phyloP scores from a whole-genome alignment of 148 eudicot species.

The Nyssa sinensis region DNA sequence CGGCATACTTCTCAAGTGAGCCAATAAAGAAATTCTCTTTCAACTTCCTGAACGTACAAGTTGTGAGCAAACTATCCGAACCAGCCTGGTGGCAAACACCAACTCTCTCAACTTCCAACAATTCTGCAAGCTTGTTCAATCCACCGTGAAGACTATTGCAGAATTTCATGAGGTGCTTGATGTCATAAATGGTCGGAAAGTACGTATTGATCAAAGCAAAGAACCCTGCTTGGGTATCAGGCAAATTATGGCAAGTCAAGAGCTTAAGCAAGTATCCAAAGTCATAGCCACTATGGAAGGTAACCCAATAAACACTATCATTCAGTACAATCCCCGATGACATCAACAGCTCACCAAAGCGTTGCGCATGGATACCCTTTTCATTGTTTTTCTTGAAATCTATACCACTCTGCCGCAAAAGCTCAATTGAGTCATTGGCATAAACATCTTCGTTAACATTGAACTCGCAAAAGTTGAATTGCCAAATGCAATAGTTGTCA shows the following conservation, averaged over 20 bases:
- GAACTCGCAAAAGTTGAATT: conserved; percentile 48
- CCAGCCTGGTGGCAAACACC: conserved; percentile 61
- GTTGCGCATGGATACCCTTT: conserved; percentile 34
- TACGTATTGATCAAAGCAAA: conserved; percentile 36
- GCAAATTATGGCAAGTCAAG: conserved; percentile 39
- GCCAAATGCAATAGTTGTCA: conserved; percentile 43
- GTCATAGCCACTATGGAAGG: conserved; percentile 54
- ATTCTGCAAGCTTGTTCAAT: conserved; percentile 55
- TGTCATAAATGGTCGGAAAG: conserved; percentile 52
- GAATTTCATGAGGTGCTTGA: conserved; percentile 54
- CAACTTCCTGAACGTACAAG: conserved; percentile 57
- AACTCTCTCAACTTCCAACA: conserved; percentile 56
- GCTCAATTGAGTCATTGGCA: conserved; percentile 43
- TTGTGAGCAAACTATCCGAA: conserved; percentile 60
- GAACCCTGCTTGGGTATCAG: conserved; percentile 42
- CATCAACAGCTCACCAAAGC: conserved; percentile 54
- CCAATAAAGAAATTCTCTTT: conserved; percentile 51
- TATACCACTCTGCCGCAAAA: conserved; percentile 46
- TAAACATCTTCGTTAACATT: conserved; percentile 39
- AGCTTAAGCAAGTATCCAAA: conserved; percentile 57
- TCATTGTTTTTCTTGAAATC: conserved; percentile 38
- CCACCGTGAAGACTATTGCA: conserved; percentile 56
- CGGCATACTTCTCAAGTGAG: conserved; percentile 53
- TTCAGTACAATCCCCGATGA: conserved; percentile 52
- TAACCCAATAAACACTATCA: conserved; percentile 44